phyloP scores from a whole-genome alignment of 208 protist genomes.

The Acanthamoeba culbertsoni region DNA sequence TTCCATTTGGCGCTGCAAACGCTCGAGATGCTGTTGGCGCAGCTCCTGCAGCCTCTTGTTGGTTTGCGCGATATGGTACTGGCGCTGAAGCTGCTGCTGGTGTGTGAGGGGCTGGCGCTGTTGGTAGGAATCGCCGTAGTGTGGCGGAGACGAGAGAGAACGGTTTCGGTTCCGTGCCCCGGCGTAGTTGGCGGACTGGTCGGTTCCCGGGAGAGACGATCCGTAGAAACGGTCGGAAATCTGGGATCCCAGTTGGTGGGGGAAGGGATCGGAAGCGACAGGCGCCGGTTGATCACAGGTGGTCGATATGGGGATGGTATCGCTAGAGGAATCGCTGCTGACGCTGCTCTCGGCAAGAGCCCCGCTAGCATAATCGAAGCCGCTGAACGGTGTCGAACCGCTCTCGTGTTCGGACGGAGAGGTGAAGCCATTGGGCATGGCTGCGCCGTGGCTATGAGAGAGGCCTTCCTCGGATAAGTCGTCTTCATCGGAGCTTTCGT shows the following conservation, averaged over 20 bases:
- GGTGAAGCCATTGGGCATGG: not conserved
- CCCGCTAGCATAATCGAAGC: not conserved
- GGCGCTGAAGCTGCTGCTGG: not conserved
- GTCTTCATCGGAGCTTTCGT: not conserved
- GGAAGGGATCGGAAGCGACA: not conserved
- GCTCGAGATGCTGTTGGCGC: not conserved
- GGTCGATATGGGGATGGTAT: not conserved
- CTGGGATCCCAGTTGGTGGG: not conserved
- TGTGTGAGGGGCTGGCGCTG: not conserved
- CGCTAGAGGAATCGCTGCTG: not conserved
- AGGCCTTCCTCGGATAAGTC: not conserved
- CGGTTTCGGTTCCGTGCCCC: too few species aligned
- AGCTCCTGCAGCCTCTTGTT: constrained; percentile 13
- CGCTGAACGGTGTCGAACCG: not conserved
- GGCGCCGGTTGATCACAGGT: not conserved
- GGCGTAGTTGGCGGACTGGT: too few species aligned
- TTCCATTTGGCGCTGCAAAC: not conserved
- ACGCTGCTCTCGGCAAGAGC: not conserved
- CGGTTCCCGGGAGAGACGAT: too few species aligned
- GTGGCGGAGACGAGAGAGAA: not conserved
- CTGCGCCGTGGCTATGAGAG: not conserved
- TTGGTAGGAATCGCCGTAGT: not conserved
- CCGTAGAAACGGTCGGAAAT: too few species aligned
- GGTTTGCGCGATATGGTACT: constrained; percentile 1
- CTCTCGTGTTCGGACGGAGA: not conserved